phyloP scores from a whole-genome alignment of 1,284 basidiomycete species.

The Moesziomyces aphidis region DNA sequence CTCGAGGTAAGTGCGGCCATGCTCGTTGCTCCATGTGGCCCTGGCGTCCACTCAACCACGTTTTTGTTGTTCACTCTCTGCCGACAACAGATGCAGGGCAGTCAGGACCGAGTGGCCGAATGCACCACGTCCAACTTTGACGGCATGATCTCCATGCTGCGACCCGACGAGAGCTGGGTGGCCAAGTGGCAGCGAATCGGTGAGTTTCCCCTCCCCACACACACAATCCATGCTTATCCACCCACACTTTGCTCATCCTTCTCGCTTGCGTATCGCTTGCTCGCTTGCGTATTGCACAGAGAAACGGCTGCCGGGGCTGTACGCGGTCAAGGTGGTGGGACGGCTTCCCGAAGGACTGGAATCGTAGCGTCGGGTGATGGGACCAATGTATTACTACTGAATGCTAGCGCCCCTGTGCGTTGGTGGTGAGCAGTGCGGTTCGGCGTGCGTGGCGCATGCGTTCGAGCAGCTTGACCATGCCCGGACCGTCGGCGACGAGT shows the following conservation, averaged over 20 bases:
- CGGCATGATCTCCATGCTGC: constrained; percentile 88
- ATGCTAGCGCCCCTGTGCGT: too few species aligned
- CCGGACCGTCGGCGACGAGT: constrained; percentile 20
- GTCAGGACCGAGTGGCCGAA: constrained; percentile 81
- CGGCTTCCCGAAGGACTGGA: constrained; percentile 56
- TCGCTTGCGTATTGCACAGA: constrained; percentile 33
- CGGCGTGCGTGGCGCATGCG: constrained; percentile 32
- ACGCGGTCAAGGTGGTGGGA: constrained; percentile 66
- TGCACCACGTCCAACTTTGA: constrained; percentile 97
- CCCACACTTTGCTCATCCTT: background rate
- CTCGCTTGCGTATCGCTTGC: background rate
- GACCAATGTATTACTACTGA: constrained; percentile 27
- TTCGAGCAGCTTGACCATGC: constrained; percentile 39
- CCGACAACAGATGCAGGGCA: constrained; percentile 82
- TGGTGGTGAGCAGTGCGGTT: background rate
- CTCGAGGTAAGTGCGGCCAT: constrained; percentile 76
- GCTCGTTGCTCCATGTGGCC: constrained; percentile 1
- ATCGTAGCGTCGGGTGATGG: constrained; percentile 1
- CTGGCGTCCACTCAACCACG: background rate
- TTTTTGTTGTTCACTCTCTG: background rate
- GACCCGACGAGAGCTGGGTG: constrained; percentile 93
- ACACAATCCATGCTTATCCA: background rate
- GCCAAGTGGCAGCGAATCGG: constrained; percentile 70
- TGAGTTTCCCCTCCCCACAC: constrained; percentile 39
- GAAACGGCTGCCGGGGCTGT: constrained; percentile 64